Evolutionary conservation across 2,329 filamentous ascomycete genomes (phyloP).

Genomic region (Cladosporium sp.): DNA sequence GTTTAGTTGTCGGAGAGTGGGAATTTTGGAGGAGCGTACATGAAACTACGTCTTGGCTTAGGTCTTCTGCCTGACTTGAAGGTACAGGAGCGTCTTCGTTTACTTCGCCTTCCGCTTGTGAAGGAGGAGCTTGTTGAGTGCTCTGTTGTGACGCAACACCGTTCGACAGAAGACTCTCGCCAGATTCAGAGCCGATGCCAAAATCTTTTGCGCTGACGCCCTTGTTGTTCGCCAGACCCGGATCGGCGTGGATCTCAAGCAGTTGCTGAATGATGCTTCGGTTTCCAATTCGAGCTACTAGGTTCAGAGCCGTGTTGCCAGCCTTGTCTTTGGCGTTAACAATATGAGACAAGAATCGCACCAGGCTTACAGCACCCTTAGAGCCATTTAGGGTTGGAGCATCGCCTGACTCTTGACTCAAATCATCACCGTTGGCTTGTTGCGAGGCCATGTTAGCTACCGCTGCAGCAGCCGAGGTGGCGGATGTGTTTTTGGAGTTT

Average conservation of each 20-base stretch:
- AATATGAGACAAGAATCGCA: conserved; percentile 93
- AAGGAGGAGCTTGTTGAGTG: conserved; percentile 16
- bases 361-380: conserved; percentile 71
- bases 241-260: conserved; percentile 88
- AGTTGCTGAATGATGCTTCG: conserved; percentile 94
- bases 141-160: conserved; percentile 23
- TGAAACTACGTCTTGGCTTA: conserved; percentile 71
- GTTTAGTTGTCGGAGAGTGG: conserved; percentile 14
- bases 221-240: conserved; percentile 84
- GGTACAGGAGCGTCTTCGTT: conserved; percentile 37
- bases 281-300: conserved; percentile 89
- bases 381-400: conserved; percentile 13
- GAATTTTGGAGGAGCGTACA: conserved; percentile 52
- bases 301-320: conserved; percentile 90
- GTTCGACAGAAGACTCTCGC: conserved; percentile 28
- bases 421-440: conserved; percentile 24
- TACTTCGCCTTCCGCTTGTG: conserved; percentile 23
- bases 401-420: conserved; percentile 23
- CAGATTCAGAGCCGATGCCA: conserved; percentile 71
- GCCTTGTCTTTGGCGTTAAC: conserved; percentile 92
- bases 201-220: conserved; percentile 90
- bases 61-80: conserved; percentile 58
- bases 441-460: conserved; percentile 19
- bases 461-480: conserved; percentile 41
- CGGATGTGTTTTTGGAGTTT: conserved; percentile 29